Evolutionary conservation across 2,329 filamentous ascomycete genomes (phyloP).

Genomic region (Aquanectria penicillioides): DNA sequence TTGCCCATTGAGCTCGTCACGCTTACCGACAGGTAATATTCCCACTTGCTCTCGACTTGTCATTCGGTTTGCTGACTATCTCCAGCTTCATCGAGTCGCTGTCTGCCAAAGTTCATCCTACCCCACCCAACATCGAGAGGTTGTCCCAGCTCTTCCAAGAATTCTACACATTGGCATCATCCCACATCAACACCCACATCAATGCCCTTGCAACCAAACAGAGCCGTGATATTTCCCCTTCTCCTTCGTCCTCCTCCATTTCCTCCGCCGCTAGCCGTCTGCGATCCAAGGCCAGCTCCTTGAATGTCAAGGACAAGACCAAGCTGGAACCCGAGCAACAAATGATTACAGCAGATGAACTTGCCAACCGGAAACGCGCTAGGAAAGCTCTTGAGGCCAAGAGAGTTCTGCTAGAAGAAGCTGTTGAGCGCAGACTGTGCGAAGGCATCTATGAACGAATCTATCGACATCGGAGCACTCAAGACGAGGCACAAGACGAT

Average conservation of each 20-base stretch:
- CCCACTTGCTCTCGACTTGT: background rate
- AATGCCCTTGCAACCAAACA: constrained; percentile 80
- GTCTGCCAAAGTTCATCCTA: constrained; percentile 84
- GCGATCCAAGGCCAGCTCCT: constrained; percentile 64
- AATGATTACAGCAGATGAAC: constrained; percentile 90
- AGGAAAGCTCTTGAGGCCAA: constrained; percentile 83
- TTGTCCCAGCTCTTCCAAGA: constrained; percentile 92
- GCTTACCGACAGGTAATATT: constrained; percentile 80
- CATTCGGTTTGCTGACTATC: constrained; percentile 21
- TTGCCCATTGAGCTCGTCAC: constrained; percentile 94
- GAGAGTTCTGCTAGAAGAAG: constrained; percentile 82
- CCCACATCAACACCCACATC: constrained; percentile 88
- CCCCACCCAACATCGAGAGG: constrained; percentile 83
- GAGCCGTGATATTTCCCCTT: constrained; percentile 71
- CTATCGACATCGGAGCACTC: constrained; percentile 89
- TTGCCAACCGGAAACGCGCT: constrained; percentile 81
- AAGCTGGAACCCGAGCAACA: constrained; percentile 70
- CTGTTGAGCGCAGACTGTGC: constrained; percentile 86
- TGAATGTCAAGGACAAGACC: constrained; percentile 63
- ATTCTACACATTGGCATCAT: constrained; percentile 85
- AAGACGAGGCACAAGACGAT: constrained; percentile 95
- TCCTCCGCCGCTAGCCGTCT: constrained; percentile 66
- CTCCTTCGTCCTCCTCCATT: constrained; percentile 64
- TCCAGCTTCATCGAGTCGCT: constrained; percentile 89
- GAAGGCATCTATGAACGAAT: constrained; percentile 88